These are phyloP conservation scores for Emergomyces orientalis DNA, from an alignment of 2,329 filamentous ascomycete genomes.

Conservation along the genomic window DNA sequence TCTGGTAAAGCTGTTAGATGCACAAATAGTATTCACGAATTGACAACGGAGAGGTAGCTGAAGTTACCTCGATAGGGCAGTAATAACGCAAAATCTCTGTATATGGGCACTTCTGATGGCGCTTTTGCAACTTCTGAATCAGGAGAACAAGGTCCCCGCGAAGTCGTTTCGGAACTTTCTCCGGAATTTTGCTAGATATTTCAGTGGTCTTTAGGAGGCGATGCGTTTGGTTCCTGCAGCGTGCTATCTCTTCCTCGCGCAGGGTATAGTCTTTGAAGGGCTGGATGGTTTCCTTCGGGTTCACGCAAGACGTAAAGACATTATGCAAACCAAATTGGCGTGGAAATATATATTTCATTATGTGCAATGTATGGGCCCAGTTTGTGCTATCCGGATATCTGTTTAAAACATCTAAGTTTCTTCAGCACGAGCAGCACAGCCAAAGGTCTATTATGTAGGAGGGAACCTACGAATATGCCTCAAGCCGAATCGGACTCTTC, in stretches of 20 bases:
- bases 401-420: slow-evolving; percentile 65
- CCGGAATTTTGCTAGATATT: neutral
- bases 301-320: slow-evolving; percentile 66
- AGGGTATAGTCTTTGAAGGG: slow-evolving; percentile 75
- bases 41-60: neutral
- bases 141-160: slow-evolving; percentile 53
- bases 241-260: slow-evolving; percentile 68
- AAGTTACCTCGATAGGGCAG: slow-evolving; percentile 51
- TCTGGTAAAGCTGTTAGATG: neutral
- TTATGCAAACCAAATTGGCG: slow-evolving; percentile 85
- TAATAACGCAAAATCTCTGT: slow-evolving; percentile 68
- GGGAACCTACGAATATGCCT: slow-evolving; percentile 65
- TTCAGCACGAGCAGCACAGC: slow-evolving; percentile 9
- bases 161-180: slow-evolving; percentile 42
- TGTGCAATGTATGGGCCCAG: slow-evolving; percentile 51
- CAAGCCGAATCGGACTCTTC: slow-evolving; percentile 62
- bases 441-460: neutral
- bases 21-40: neutral
- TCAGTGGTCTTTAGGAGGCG: neutral
- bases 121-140: slow-evolving; percentile 57
- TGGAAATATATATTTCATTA: slow-evolving; percentile 92
- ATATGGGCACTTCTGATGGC: slow-evolving; percentile 70
- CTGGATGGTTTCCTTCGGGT: slow-evolving; percentile 58
- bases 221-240: slow-evolving; percentile 14
- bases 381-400: slow-evolving; percentile 48